Evolutionary conservation across 305 asterid species (phyloP).

Genomic region (Ajuga reptans): DNA sequence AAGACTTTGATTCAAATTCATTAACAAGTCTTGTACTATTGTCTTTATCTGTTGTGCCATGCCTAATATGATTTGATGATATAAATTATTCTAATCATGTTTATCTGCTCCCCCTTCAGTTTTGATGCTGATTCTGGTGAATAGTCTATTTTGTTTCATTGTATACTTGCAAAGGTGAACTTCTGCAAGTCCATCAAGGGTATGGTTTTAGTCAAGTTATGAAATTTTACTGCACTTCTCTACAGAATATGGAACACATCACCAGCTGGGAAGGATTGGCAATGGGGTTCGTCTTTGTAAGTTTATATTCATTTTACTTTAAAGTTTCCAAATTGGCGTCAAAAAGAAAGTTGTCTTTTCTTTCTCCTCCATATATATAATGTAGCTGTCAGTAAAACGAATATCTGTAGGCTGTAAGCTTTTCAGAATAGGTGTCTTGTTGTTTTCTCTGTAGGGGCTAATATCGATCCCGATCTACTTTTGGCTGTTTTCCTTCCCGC

Average conservation of each 20-base stretch:
- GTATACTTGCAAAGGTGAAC: not conserved
- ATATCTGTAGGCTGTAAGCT: not conserved
- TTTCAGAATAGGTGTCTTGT: not conserved
- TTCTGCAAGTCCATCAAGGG: constrained; percentile 6
- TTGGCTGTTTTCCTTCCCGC: constrained; percentile 97
- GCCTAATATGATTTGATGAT: not conserved
- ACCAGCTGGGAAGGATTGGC: constrained; percentile 72
- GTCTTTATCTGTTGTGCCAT: not conserved
- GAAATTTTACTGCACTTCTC: not conserved
- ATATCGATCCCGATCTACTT: constrained; percentile 87
- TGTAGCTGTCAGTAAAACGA: too few relatives aligned
- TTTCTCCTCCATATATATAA: too few relatives aligned
- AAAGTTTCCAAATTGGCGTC: not conserved
- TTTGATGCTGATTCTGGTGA: not conserved
- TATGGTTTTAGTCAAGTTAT: constrained; percentile 12
- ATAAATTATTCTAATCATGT: not conserved
- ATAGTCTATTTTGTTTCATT: not conserved
- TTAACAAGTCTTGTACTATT: not conserved
- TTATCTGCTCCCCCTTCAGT: not conserved
- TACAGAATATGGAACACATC: constrained; percentile 80
- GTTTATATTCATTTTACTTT: constrained; percentile 26
- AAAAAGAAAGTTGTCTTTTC: too few relatives aligned
- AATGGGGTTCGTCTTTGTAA: constrained; percentile 82
- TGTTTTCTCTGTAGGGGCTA: constrained; percentile 55
- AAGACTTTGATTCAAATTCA: not conserved